Evolutionary conservation across 345 rosid species (phyloP).

Genomic region (Aquilaria sinensis): DNA sequence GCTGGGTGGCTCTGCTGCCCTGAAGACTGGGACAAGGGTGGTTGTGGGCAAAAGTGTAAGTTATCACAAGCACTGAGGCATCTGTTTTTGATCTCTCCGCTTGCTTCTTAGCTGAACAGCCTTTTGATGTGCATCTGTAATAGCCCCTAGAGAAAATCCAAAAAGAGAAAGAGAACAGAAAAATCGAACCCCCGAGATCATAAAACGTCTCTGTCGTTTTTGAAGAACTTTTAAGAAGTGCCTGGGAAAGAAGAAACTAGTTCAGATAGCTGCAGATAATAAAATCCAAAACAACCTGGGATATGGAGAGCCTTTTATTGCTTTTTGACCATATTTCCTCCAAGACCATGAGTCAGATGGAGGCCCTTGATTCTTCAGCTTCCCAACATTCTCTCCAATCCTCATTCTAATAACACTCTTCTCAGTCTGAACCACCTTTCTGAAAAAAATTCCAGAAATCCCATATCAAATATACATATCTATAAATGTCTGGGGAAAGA

Average conservation of each 20-base stretch:
- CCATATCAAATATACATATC: too few species aligned
- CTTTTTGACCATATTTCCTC: constrained; percentile 76
- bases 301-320: constrained; percentile 68
- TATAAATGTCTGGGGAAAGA: too few species aligned
- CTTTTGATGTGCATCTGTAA: constrained; percentile 72
- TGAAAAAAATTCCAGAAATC: constrained; percentile 4
- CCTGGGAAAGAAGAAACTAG: background rate
- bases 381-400: constrained; percentile 44
- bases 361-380: constrained; percentile 49
- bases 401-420: constrained; percentile 53
- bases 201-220: background rate
- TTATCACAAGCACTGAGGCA: constrained; percentile 53
- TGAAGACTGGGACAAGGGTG: constrained; percentile 44
- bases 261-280: too few species aligned
- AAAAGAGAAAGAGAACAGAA: background rate
- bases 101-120: constrained; percentile 68
- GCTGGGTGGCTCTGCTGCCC: constrained; percentile 6
- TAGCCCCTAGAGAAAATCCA: constrained; percentile 34
- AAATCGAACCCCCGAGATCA: background rate
- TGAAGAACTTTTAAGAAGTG: background rate
- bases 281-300: constrained; percentile 34
- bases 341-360: constrained; percentile 77
- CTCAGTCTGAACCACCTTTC: constrained; percentile 38
- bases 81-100: constrained; percentile 69
- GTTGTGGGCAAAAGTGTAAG: constrained; percentile 60